A percentile compares a stretch with the other conserved stretches of the same genome.
Evolutionary conservation across 768 basidiomycete genomes (phyloP).

Genomic region (Psilocybe tampanensis): DNA sequence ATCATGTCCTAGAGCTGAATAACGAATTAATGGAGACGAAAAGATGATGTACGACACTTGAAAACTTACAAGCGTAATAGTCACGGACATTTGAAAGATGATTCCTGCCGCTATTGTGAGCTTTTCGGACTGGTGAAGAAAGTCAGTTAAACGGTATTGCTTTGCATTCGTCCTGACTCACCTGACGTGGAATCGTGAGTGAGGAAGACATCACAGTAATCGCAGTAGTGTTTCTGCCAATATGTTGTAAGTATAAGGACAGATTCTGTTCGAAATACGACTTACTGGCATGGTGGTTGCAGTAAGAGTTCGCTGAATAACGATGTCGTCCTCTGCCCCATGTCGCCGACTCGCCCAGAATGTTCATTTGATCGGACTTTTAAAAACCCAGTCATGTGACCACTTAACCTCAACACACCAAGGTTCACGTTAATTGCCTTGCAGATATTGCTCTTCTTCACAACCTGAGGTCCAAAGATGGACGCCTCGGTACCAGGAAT

Average conservation of each 20-base stretch:
- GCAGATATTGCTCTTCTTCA: background rate
- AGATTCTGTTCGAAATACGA: constrained; percentile 8
- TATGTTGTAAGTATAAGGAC: constrained; percentile 8
- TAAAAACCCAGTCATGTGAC: constrained; percentile 24
- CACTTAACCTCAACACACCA: background rate
- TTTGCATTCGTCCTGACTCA: constrained; percentile 28
- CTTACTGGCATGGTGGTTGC: constrained; percentile 66
- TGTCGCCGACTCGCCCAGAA: background rate
- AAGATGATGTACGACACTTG: background rate
- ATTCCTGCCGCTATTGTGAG: constrained; percentile 97
- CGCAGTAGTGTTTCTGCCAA: constrained; percentile 87
- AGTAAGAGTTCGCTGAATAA: constrained; percentile 12
- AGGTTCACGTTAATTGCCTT: background rate
- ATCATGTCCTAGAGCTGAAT: constrained; percentile 84
- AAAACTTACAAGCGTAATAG: constrained; percentile 83
- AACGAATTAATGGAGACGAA: constrained; percentile 18
- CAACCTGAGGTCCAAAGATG: constrained; percentile 42
- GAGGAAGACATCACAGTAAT: constrained; percentile 92
- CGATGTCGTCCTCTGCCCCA: background rate
- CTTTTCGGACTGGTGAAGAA: constrained; percentile 78
- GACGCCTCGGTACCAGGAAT: constrained; percentile 74
- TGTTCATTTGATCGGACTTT: constrained; percentile 25
- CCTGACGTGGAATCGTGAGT: constrained; percentile 96
- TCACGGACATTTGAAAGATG: constrained; percentile 96
- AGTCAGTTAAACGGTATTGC: constrained; percentile 10